Evolutionary conservation across 106 monocot genomes (phyloP), one percentile per base, ranked within the genome.

Genomic region (Narthecium ossifragum): DNA sequence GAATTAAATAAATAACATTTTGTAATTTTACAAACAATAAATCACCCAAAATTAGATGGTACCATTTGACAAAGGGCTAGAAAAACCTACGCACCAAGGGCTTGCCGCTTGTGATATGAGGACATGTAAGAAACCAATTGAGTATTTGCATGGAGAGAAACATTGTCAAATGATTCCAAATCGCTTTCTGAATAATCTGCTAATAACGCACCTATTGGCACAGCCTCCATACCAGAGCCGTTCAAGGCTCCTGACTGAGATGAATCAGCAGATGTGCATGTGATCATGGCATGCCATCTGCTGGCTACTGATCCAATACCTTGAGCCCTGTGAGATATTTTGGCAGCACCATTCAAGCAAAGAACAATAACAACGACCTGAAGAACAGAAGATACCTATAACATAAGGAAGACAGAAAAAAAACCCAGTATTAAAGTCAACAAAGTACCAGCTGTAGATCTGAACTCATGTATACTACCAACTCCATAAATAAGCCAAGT

Each of bases 301-400:
- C 94, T 83, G 6, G 83, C 89, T 61, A 86, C 34, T 22, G 94
- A 77, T 17, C 78, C 76, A 65, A 90, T 63, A 10, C 69, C 74
- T 66, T 83, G 94, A 59, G 90, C 82, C 49, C 79, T 77, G 46
- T 94, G 94, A 55, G 94, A 80, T 51, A 94, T 90, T 80, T 86
- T 94, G 36, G 85, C 65, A 31, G 86, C 94, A 38, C 83, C 80
- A 70, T 90, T 75, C 66, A 90, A 68, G 29, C 86, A 94, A 26
- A 80, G 65, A 30, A 85, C 68, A 15, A 81, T 66, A 37, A 82
- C 94, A 54, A 86, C 72, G 61, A 89, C 78, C 61, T 90, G 94
- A 66, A 86, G 83, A 69, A 90, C 72, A 32, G 83, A 82, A 53
- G 79, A 69, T 18, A 78, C 73, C 94, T 94, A 71, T 54, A 26